These are phyloP conservation scores for Eragrostis curvula DNA, from an alignment of 176 grass and related monocot species.

Conservation along the genomic window DNA sequence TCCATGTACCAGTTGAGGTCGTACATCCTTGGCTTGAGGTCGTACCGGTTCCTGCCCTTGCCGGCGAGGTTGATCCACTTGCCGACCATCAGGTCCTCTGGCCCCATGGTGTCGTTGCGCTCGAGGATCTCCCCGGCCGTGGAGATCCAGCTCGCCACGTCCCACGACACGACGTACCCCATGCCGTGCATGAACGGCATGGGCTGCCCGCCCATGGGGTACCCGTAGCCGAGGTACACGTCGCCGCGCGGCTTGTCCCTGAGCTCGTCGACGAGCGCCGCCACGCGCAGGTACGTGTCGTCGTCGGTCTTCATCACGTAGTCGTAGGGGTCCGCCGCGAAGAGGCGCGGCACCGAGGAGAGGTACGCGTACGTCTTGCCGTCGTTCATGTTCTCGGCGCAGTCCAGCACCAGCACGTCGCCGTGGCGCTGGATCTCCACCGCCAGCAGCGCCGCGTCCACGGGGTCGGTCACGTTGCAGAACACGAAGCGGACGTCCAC, in stretches of 20 bases:
- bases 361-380: slow-evolving; percentile 83
- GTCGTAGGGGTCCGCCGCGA: slow-evolving; percentile 44
- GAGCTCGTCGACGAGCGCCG: slow-evolving; percentile 43
- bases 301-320: slow-evolving; percentile 83
- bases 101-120: slow-evolving; percentile 47
- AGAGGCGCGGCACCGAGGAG: slow-evolving; percentile 43
- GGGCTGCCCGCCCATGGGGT: slow-evolving; percentile 50
- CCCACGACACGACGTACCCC: slow-evolving; percentile 84
- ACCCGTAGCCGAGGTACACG: slow-evolving; percentile 69
- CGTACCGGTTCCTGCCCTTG: slow-evolving; percentile 55
- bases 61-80: slow-evolving; percentile 67
- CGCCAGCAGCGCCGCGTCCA: slow-evolving; percentile 52
- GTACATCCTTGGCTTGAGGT: slow-evolving; percentile 78
- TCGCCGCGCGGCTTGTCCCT: slow-evolving; percentile 46
- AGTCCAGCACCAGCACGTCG: slow-evolving; percentile 64
- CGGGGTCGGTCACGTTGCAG: slow-evolving; percentile 64
- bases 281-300: slow-evolving; percentile 65
- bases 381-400: slow-evolving; percentile 81
- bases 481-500: slow-evolving; percentile 82
- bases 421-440: slow-evolving; percentile 53
- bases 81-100: slow-evolving; percentile 73
- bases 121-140: slow-evolving; percentile 46
- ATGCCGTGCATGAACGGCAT: slow-evolving; percentile 86
- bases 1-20: slow-evolving; percentile 62
- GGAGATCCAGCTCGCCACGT: slow-evolving; percentile 64